Conservation (phyloP, 495 filamentous ascomycete genomes). For the Penicillium chermesinum region DNA sequence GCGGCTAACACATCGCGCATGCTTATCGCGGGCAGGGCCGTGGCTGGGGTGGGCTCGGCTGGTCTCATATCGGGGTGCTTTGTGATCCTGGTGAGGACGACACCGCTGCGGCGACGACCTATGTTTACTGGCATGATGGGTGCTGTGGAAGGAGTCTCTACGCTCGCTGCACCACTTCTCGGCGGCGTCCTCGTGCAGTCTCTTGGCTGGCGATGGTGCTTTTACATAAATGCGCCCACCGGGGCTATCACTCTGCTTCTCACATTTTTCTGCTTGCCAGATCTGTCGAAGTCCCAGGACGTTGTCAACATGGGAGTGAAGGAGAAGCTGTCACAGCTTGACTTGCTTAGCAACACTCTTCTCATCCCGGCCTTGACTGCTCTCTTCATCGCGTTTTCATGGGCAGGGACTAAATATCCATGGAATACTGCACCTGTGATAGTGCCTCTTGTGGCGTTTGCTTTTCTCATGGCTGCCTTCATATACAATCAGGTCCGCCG, state of each 20-base stretch:
- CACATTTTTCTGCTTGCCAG: conserved; percentile 38
- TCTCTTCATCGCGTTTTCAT: conserved; percentile 38
- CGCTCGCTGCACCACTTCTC: conserved; percentile 41
- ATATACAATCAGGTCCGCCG: conserved; percentile 13
- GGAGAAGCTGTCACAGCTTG: conserved; percentile 25
- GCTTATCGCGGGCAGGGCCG: conserved; percentile 61
- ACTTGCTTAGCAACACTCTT: conserved; percentile 23
- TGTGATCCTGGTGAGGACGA: conserved; percentile 51
- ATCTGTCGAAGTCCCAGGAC: conserved; percentile 8
- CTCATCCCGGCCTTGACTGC: conserved; percentile 31
- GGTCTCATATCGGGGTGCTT: conserved; percentile 49
- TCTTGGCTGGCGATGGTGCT: conserved; percentile 69
- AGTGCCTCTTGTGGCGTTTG: conserved; percentile 27
- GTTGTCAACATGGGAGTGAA: not conserved
- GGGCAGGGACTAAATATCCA: conserved; percentile 32
- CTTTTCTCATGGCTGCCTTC: conserved; percentile 14
- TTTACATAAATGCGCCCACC: conserved; percentile 69
- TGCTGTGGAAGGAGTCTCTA: conserved; percentile 51
- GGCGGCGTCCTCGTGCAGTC: conserved; percentile 18
- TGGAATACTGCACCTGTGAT: conserved; percentile 30
- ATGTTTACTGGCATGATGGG: conserved; percentile 46
- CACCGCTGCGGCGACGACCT: conserved; percentile 52
- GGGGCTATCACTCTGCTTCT: conserved; percentile 52
- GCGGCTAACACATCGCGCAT: conserved; percentile 61
- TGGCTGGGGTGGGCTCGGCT: conserved; percentile 47